Percentiles rank a stretch among this genome's conserved stretches.
Evolutionary conservation across 1,284 basidiomycete species (phyloP).

Genomic region (Testicularia cyperi): DNA sequence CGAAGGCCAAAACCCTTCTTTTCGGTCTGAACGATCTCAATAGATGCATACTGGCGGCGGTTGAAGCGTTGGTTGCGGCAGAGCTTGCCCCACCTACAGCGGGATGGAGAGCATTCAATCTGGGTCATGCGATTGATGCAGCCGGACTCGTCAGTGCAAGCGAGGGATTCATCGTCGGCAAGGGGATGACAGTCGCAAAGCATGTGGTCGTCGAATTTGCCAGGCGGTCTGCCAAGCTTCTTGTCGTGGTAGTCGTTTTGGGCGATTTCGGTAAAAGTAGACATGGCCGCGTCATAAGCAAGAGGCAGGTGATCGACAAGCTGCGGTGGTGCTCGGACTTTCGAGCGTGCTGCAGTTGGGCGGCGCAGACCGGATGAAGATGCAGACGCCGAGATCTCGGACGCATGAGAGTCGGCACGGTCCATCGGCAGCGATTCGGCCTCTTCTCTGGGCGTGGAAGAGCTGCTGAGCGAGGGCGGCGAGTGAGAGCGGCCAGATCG

Average conservation of each 20-base stretch:
- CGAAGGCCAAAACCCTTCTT: slow-evolving; percentile 94
- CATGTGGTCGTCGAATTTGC: slow-evolving; percentile 70
- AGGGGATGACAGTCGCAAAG: slow-evolving; percentile 49
- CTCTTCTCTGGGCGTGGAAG: background rate
- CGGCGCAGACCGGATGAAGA: slow-evolving; percentile 2
- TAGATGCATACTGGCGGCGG: slow-evolving; percentile 76
- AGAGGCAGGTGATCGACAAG: slow-evolving; percentile 42
- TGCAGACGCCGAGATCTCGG: slow-evolving; percentile 3
- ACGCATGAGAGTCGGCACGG: background rate
- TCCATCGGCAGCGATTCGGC: background rate
- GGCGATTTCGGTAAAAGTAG: slow-evolving; percentile 73
- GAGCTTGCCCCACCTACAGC: slow-evolving; percentile 78
- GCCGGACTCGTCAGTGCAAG: slow-evolving; percentile 85
- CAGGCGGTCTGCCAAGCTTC: slow-evolving; percentile 79
- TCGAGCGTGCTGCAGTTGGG: slow-evolving; percentile 1
- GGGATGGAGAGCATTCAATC: slow-evolving; percentile 85
- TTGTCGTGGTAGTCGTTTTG: slow-evolving; percentile 86
- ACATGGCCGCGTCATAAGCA: slow-evolving; percentile 65
- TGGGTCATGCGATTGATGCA: slow-evolving; percentile 98
- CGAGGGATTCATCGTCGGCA: slow-evolving; percentile 56
- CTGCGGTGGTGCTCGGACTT: slow-evolving; percentile 30
- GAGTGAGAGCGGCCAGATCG: background rate
- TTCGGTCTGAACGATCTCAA: slow-evolving; percentile 89
- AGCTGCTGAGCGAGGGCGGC: background rate
- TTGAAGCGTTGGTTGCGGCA: slow-evolving; percentile 91